phyloP scores from a whole-genome alignment of 805 yeast species.

The Barnettozyma siamensis region DNA sequence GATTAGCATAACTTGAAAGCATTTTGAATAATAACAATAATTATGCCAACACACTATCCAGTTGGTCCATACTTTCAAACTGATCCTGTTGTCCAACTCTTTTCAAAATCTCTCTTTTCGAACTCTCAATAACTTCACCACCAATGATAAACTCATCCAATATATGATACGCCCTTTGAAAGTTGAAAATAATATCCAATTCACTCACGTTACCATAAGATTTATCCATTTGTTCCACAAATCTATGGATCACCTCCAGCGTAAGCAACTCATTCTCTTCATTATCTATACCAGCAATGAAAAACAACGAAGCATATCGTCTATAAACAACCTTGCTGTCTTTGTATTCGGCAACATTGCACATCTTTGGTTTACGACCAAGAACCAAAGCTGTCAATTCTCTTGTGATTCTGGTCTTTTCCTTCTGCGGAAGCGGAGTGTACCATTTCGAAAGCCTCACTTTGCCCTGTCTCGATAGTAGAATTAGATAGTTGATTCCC shows the following conservation, averaged over 20 bases:
- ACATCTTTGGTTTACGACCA: slow-evolving; percentile 87
- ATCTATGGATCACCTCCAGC: slow-evolving; percentile 83
- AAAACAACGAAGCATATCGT: slow-evolving; percentile 89
- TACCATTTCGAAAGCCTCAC: slow-evolving; percentile 94
- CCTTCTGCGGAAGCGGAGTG: slow-evolving; percentile 73
- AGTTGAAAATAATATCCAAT: slow-evolving; percentile 92
- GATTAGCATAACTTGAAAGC: too few species aligned
- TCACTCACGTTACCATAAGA: slow-evolving; percentile 96
- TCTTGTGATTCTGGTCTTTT: slow-evolving; percentile 73
- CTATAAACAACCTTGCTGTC: slow-evolving; percentile 84
- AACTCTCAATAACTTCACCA: slow-evolving; percentile 81
- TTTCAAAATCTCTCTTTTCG: slow-evolving; percentile 71
- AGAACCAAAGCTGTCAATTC: slow-evolving; percentile 85
- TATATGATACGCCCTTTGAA: slow-evolving; percentile 88
- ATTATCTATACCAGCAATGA: slow-evolving; percentile 77
- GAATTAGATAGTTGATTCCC: slow-evolving; percentile 74
- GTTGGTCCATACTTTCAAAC: slow-evolving; percentile 70
- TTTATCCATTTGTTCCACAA: slow-evolving; percentile 95
- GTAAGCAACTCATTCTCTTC: slow-evolving; percentile 84
- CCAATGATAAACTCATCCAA: slow-evolving; percentile 86
- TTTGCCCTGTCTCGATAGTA: slow-evolving; percentile 92
- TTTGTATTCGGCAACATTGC: slow-evolving; percentile 31
- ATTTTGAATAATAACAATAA: too few species aligned
- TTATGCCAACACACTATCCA: slow-evolving; percentile 36
- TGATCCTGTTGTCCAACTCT: slow-evolving; percentile 83